Evolutionary conservation across 139 green algal genomes (phyloP).

Genomic region (Chlorella sp.): DNA sequence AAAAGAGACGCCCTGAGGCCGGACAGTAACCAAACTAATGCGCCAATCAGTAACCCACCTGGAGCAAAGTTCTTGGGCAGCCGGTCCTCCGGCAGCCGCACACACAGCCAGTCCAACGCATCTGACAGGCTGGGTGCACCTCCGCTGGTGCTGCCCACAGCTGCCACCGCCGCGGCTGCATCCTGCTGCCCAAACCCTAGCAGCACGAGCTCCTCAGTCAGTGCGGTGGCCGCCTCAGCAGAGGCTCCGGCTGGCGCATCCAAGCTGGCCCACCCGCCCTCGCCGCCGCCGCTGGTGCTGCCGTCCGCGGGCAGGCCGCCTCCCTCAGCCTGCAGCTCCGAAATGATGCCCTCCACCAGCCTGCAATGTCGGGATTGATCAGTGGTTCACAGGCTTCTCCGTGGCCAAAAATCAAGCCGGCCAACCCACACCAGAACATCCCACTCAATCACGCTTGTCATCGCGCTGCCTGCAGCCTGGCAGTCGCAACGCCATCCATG

Average conservation of each 20-base stretch:
- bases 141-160: background rate
- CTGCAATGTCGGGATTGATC: too few relatives aligned
- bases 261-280: slow-evolving; percentile 2
- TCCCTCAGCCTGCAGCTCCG: slow-evolving; percentile 13
- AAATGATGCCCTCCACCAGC: slow-evolving; percentile 50
- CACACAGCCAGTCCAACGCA: slow-evolving; percentile 82
- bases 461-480: too few relatives aligned
- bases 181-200: slow-evolving; percentile 69
- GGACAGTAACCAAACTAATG: too few relatives aligned
- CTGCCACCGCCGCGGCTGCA: slow-evolving; percentile 41
- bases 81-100: slow-evolving; percentile 67
- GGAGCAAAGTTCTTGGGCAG: slow-evolving; percentile 71
- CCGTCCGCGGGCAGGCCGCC: background rate
- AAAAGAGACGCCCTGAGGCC: too few relatives aligned
- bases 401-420: too few relatives aligned
- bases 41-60: too few relatives aligned
- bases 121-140: slow-evolving; percentile 23
- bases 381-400: too few relatives aligned
- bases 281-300: background rate
- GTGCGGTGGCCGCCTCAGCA: background rate
- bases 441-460: too few relatives aligned
- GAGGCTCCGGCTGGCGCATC: background rate
- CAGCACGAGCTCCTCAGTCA: slow-evolving; percentile 49
- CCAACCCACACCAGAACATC: too few relatives aligned
- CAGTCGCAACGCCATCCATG: too few relatives aligned